A percentile compares a stretch with the other conserved stretches of the same genome.
These are phyloP conservation scores for Globisporangium viniferum DNA, from an alignment of 352 stramenopile species.

Conservation along the genomic window DNA sequence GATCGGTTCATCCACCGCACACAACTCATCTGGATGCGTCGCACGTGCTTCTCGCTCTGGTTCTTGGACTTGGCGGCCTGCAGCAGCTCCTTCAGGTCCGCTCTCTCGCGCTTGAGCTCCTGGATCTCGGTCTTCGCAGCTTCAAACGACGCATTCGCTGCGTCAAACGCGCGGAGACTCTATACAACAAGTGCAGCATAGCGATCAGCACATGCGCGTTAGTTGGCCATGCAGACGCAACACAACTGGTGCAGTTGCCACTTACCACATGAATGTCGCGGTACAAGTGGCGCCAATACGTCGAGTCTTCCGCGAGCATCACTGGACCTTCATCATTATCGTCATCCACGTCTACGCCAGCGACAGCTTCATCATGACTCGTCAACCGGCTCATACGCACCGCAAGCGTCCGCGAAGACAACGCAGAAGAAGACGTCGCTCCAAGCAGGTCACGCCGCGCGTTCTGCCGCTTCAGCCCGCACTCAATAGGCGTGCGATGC, in stretches of 20 bases:
- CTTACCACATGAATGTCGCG: conserved; percentile 47
- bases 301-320: conserved; percentile 13
- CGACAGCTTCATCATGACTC: neutral
- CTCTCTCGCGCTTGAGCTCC: conserved; percentile 44
- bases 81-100: conserved; percentile 47
- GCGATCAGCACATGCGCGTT: neutral
- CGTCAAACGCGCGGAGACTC: conserved; percentile 29
- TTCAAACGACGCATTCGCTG: conserved; percentile 35
- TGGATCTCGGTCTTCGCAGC: conserved; percentile 34
- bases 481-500: conserved; percentile 14
- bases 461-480: conserved; percentile 29
- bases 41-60: conserved; percentile 48
- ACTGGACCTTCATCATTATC: neutral
- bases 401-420: neutral
- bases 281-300: conserved; percentile 58
- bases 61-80: conserved; percentile 38
- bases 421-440: neutral
- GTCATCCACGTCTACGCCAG: neutral
- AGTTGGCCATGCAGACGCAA: neutral
- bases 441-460: conserved; percentile 28
- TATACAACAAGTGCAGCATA: conserved; percentile 16
- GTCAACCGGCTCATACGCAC: neutral
- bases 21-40: conserved; percentile 63
- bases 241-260: neutral
- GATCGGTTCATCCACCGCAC: conserved; percentile 68